A percentile compares a stretch with the other conserved stretches of the same genome.
phyloP scores from a whole-genome alignment of 768 basidiomycete genomes.

The Leccinellum rugosiceps region DNA sequence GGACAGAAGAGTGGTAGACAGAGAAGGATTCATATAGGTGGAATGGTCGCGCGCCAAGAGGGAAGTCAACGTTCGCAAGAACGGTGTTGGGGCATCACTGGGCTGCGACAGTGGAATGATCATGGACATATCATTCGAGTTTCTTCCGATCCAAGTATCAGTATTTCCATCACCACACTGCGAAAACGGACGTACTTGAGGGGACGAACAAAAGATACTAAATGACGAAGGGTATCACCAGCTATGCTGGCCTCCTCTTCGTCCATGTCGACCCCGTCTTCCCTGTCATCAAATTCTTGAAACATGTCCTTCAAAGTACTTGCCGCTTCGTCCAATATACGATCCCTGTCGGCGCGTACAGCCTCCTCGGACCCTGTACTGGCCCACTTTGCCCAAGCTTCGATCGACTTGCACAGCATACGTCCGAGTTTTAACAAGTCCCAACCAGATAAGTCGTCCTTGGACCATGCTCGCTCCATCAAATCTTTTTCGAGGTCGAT shows the following conservation, averaged over 20 bases:
- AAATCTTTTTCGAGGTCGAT: constrained; percentile 60
- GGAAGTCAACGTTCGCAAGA: constrained; percentile 58
- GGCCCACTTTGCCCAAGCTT: constrained; percentile 51
- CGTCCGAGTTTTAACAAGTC: constrained; percentile 58
- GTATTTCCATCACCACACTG: neutral
- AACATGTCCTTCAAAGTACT: constrained; percentile 69
- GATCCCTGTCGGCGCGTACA: constrained; percentile 42
- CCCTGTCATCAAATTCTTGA: constrained; percentile 66
- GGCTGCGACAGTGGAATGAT: constrained; percentile 55
- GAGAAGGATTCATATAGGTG: constrained; percentile 53
- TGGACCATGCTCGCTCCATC: constrained; percentile 73
- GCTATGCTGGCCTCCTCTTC: constrained; percentile 67
- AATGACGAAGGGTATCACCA: constrained; percentile 56
- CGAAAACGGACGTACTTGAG: constrained; percentile 46
- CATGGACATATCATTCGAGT: constrained; percentile 41
- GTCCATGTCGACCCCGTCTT: constrained; percentile 53
- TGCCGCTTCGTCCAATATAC: constrained; percentile 65
- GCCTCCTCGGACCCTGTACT: constrained; percentile 28
- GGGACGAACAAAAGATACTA: constrained; percentile 54
- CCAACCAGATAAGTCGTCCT: constrained; percentile 65
- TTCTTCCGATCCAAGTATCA: constrained; percentile 33
- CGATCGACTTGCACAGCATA: constrained; percentile 50
- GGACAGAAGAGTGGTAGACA: constrained; percentile 61
- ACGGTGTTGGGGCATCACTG: constrained; percentile 52
- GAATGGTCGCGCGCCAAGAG: constrained; percentile 63